Conservation (phyloP, 1,284 basidiomycete species). For the Cutaneotrichosporon cavernicola region DNA sequence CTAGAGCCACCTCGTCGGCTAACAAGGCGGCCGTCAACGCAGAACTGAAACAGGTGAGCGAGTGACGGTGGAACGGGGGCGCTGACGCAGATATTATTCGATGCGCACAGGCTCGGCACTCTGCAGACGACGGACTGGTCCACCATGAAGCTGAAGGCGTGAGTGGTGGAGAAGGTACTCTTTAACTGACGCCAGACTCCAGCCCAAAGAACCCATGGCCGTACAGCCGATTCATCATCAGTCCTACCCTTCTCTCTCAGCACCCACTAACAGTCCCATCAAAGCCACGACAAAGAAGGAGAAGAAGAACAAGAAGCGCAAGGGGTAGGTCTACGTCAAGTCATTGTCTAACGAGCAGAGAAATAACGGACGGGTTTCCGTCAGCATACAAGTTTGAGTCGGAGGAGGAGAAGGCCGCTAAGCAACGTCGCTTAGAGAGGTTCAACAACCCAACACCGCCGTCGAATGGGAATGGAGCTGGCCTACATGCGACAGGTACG, state of each 20-base stretch:
- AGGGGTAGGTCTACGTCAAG: conserved; percentile 29
- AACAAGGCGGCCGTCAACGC: conserved; percentile 51
- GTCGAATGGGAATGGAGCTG: conserved; percentile 14
- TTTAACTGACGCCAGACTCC: conserved; percentile 29
- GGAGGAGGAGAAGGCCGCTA: conserved; percentile 41
- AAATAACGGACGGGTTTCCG: conserved; percentile 16
- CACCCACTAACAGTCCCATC: conserved; percentile 8
- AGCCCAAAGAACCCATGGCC: conserved; percentile 28
- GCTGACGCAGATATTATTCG: conserved; percentile 45
- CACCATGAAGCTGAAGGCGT: conserved; percentile 49
- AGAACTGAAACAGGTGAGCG: conserved; percentile 50
- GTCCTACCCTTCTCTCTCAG: neutral
- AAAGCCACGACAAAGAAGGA: conserved; percentile 8
- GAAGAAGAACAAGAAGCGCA: conserved; percentile 43
- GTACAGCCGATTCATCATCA: conserved; percentile 1
- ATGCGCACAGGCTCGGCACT: conserved; percentile 48
- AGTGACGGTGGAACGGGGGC: neutral
- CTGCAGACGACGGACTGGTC: conserved; percentile 52
- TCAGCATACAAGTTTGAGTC: conserved; percentile 31
- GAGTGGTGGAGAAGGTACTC: neutral
- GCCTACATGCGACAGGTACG: conserved; percentile 9
- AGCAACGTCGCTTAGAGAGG: conserved; percentile 42
- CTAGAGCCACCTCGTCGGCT: conserved; percentile 41
- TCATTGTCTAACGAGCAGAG: conserved; percentile 15
- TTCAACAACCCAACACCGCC: conserved; percentile 30